Conservation (phyloP, 2,329 filamentous ascomycete species). For the Moelleriella libera region DNA sequence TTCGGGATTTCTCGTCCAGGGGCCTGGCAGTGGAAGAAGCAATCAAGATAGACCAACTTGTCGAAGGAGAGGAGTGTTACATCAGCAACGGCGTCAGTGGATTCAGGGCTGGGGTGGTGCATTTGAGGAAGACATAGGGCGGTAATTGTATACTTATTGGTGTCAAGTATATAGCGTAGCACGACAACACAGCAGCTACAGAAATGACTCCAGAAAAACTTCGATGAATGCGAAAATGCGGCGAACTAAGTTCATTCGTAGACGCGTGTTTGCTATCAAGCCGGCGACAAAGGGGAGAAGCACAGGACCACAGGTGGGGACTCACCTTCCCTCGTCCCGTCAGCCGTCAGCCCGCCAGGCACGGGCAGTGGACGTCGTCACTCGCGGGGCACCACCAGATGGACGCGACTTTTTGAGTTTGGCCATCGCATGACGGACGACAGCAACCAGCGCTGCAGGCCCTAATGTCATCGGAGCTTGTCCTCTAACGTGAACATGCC, state of each 20-base stretch:
- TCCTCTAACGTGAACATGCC: not conserved
- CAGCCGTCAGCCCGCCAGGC: not conserved
- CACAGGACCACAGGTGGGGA: not conserved
- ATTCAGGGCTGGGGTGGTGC: conserved; percentile 42
- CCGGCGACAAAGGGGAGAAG: not conserved
- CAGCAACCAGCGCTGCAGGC: too few relatives aligned
- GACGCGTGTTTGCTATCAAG: not conserved
- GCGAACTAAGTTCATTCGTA: not conserved
- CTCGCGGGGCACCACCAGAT: not conserved
- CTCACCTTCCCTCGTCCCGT: not conserved
- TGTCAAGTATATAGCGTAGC: too few relatives aligned
- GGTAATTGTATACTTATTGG: not conserved
- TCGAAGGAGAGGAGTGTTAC: conserved; percentile 68
- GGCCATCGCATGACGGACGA: not conserved
- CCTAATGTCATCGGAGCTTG: not conserved
- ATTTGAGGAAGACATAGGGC: conserved; percentile 7
- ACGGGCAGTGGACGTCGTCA: not conserved
- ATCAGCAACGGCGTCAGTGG: conserved; percentile 80
- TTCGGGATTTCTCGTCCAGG: conserved; percentile 13
- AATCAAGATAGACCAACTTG: conserved; percentile 44
- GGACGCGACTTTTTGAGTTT: too few relatives aligned
- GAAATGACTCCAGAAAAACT: too few relatives aligned
- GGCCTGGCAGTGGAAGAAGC: conserved; percentile 50
- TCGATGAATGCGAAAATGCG: not conserved
- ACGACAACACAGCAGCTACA: too few relatives aligned